Conservation (phyloP, 345 rosid species). For the Heritiera littoralis region DNA sequence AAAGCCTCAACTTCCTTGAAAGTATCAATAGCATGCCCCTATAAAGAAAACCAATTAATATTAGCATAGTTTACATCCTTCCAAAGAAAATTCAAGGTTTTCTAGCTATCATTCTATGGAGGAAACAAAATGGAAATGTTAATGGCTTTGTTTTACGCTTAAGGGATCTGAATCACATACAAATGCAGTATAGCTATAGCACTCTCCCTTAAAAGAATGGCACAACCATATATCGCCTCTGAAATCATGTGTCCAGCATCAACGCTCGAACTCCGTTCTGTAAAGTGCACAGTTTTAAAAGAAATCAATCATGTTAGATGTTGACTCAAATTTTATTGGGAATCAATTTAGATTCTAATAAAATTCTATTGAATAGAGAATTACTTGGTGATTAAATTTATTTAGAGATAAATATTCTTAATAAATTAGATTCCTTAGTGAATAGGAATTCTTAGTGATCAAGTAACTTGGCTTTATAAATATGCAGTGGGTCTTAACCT, state of each 20-base stretch:
- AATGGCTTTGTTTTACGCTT: neutral
- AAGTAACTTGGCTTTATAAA: too few species aligned
- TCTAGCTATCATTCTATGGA: too few species aligned
- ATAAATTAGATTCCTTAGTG: too few species aligned
- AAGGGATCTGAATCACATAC: conserved; percentile 34
- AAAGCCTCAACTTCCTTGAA: conserved; percentile 65
- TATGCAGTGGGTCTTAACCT: too few species aligned
- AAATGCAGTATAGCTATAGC: conserved; percentile 62
- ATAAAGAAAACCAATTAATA: neutral
- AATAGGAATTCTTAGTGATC: too few species aligned
- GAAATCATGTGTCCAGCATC: conserved; percentile 72
- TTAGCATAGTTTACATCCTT: too few species aligned
- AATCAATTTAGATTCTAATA: too few species aligned
- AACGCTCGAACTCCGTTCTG: conserved; percentile 70
- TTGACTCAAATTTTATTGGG: too few species aligned
- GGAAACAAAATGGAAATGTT: neutral
- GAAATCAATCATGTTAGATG: neutral
- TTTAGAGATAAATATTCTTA: too few species aligned
- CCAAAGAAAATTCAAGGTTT: neutral
- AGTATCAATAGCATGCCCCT: conserved; percentile 62
- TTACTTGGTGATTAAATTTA: too few species aligned
- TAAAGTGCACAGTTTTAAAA: neutral
- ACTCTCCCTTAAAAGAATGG: conserved; percentile 59
- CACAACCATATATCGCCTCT: conserved; percentile 66
- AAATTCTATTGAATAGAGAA: too few species aligned